Evolutionary conservation across 352 stramenopile genomes (phyloP), one percentile per base, ranked within the genome.

Genomic region (Globisporangium irregulare): DNA sequence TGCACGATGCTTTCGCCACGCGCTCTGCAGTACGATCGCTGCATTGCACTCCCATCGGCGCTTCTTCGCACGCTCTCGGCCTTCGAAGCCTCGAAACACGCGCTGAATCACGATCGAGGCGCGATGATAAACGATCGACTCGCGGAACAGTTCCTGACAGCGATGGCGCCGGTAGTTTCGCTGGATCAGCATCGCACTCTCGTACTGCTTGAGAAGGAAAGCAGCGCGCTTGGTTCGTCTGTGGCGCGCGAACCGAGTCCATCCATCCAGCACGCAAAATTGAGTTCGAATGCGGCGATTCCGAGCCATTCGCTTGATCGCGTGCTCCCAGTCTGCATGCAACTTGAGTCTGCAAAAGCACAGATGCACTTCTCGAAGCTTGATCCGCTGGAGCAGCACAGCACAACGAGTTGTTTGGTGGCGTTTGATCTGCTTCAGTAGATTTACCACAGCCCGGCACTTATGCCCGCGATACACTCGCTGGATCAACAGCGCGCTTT

Each of bases 141-240:
- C 62, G 24, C 61, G 73, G 60, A 95, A 95, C 7, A 73, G 15
- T 1, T 66, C 41, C 62, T 91, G 78, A 20, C 84, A 92, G 5
- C 67, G 62, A 59, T 90, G 76, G 0, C 83, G 79, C 4, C 82
- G 80, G 61, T 79, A 92, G 32, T 87, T 79, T 18, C 86, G 77
- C 64, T 97, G 89, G 48, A 97, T 95, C 10, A 79, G 25, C 8
- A 77, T 68, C 8, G 85, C 81, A 14, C 72, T 81, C 10, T 77
- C 56, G 38, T 85, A 81, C 15, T 71, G 72, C 1, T 73, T 73
- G 24, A 75, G 71, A 1, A 77, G 14, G 0, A 76, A 67, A 36
- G 70, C 76, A 22, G 73, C 71, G 20, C 80, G 71, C 60, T 86
- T 88, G 29, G 80, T 72, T 12, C 75, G 78, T 32, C 69, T 77